Base-by-base conservation (phyloP, 192 early-diverging fungal genomes). In the Linderina pennispora region DNA sequence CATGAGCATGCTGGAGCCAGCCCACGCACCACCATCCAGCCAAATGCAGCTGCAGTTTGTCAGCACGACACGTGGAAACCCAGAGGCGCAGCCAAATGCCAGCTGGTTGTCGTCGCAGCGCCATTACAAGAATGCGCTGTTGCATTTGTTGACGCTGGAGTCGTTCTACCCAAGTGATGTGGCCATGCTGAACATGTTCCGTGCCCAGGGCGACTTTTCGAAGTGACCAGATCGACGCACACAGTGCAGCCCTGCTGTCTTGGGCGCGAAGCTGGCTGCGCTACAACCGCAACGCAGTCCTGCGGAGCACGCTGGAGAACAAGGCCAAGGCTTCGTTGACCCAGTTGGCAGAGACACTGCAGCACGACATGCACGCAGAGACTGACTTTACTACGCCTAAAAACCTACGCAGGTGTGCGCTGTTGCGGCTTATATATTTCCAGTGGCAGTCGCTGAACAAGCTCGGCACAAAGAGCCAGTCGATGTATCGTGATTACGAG, bases 201-300 rank as follows among this genome's bases (percentile, higher is more conserved):
- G 68, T 4, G 21, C 22, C 8, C 43, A 52, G 43, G 56, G 46
- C 13, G 68, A 72, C 22, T 72, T 72, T 44, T 53, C 56, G 2
- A 39, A 39, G n/a, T 9, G 68, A 72, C 16, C 56, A 63, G 48
- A 55, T 72, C 22, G 68, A 72, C 45, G 23, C 38, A 16, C 33
- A 50, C 37, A 42, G 56, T 0, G 45, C 61, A 1, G n/a, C 60
- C 11, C 40, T 72, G 35, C 46, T 72, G 36, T 72, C 68, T n/a
- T 72, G 62, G 68, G 68, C 68, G 33, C 68, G 68, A n/a, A 48
- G 68, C 36, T 72, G 68, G 68, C 55, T 72, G 34, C 50, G 68
- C 25, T 72, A 72, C 40, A 72, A 59, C 48, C 51, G 68, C 25
- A 72, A 72, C 35, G 68, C 68, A 0, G 68, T 72, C 23, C 21